Conservation (phyloP, 495 filamentous ascomycete species). For the Aspergillus coremiiformis region DNA sequence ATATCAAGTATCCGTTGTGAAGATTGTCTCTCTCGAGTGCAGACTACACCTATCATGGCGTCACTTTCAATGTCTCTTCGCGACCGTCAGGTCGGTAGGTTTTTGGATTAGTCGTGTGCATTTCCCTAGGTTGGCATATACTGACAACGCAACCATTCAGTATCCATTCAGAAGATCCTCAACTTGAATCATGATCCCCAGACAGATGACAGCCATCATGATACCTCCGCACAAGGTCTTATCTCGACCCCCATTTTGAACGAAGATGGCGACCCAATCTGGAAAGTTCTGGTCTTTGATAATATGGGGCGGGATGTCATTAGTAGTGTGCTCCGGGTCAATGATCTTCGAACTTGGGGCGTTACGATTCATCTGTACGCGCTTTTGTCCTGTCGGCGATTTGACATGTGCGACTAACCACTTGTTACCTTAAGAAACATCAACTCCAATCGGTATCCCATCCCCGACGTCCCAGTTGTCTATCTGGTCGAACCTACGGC, state of each 20-base stretch:
- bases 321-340: slow-evolving; percentile 89
- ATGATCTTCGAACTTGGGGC: slow-evolving; percentile 84
- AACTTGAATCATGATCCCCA: slow-evolving; percentile 77
- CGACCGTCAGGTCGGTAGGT: slow-evolving; percentile 92
- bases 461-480: slow-evolving; percentile 93
- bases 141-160: slow-evolving; percentile 40
- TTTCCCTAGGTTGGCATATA: neutral
- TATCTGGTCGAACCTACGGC: slow-evolving; percentile 89
- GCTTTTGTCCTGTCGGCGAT: neutral
- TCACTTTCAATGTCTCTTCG: slow-evolving; percentile 69
- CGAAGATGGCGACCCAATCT: slow-evolving; percentile 76
- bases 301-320: slow-evolving; percentile 69
- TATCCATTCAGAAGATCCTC: slow-evolving; percentile 90
- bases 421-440: slow-evolving; percentile 54
- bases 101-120: slow-evolving; percentile 42
- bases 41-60: slow-evolving; percentile 50
- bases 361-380: slow-evolving; percentile 91
- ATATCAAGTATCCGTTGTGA: slow-evolving; percentile 13
- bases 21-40: neutral
- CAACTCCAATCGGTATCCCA: slow-evolving; percentile 72
- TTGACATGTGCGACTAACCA: slow-evolving; percentile 10
- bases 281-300: slow-evolving; percentile 67
- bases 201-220: slow-evolving; percentile 47
- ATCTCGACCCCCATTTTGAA: slow-evolving; percentile 75
- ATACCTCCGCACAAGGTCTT: slow-evolving; percentile 50